Conservation (phyloP, 352 stramenopile species). For the Phytopythium ostracodes region DNA sequence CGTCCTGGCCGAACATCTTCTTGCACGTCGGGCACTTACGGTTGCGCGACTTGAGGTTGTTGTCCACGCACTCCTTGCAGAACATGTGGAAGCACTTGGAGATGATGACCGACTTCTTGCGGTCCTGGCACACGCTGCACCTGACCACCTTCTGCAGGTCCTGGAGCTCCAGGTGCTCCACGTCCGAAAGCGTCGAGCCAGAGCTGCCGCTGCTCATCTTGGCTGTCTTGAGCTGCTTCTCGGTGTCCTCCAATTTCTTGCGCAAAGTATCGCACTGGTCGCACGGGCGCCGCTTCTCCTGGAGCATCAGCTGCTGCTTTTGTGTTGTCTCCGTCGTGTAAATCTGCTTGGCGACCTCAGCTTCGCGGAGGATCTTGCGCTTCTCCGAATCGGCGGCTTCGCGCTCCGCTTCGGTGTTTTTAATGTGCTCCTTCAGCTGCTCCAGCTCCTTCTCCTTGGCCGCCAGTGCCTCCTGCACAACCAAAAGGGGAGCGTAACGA, state of each 20-base stretch:
- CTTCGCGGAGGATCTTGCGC: conserved; percentile 48
- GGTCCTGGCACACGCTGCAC: conserved; percentile 82
- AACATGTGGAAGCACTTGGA: conserved; percentile 90
- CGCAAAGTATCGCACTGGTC: conserved; percentile 47
- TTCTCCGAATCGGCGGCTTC: conserved; percentile 51
- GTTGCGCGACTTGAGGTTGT: conserved; percentile 86
- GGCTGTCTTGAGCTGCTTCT: conserved; percentile 37
- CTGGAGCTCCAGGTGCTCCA: conserved; percentile 76
- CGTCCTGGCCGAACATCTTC: conserved; percentile 89
- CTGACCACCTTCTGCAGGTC: conserved; percentile 84
- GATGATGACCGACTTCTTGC: conserved; percentile 85
- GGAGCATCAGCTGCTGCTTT: conserved; percentile 45
- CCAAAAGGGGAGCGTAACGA: not conserved
- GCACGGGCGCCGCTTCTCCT: conserved; percentile 53
- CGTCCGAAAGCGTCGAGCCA: conserved; percentile 47
- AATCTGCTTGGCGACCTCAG: conserved; percentile 62
- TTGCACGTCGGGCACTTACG: conserved; percentile 89
- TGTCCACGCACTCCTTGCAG: conserved; percentile 85
- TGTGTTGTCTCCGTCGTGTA: conserved; percentile 49
- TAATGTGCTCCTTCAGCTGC: conserved; percentile 60
- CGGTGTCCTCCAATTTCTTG: conserved; percentile 49
- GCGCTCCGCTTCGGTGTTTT: conserved; percentile 48
- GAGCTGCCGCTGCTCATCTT: conserved; percentile 15
- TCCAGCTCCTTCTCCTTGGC: conserved; percentile 58
- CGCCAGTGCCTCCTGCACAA: conserved; percentile 42